These are phyloP conservation scores for Saussurea involucrata DNA, from an alignment of 129 eudicot genomes.

Conservation along the genomic window DNA sequence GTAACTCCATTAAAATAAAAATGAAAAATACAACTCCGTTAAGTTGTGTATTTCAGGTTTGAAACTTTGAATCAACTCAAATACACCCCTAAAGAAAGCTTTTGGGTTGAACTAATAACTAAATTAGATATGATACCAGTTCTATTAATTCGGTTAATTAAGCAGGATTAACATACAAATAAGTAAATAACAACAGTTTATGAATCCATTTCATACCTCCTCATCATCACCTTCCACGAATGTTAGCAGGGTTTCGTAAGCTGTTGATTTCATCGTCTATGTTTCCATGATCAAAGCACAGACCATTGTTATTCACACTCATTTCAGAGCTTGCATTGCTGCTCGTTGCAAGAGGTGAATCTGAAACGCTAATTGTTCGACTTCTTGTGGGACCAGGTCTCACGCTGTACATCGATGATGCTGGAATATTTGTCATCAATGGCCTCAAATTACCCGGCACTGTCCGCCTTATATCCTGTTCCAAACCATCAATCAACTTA, in stretches of 20 bases:
- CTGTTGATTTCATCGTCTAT: constrained; percentile 67
- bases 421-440: constrained; percentile 91
- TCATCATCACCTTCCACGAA: constrained; percentile 67
- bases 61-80: not conserved
- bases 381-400: constrained; percentile 78
- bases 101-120: constrained; percentile 25
- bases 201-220: not conserved
- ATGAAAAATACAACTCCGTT: too few species aligned
- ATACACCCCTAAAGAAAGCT: not conserved
- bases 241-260: constrained; percentile 35
- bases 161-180: constrained; percentile 19
- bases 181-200: constrained; percentile 15
- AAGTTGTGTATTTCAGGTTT: too few species aligned
- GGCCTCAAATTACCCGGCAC: constrained; percentile 91
- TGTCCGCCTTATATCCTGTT: constrained; percentile 84
- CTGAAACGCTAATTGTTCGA: constrained; percentile 69
- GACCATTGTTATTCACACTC: constrained; percentile 67
- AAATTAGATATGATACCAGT: constrained; percentile 22
- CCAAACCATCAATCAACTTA: not conserved
- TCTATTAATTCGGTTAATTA: constrained; percentile 19
- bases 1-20: too few species aligned
- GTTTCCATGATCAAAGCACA: constrained; percentile 49
- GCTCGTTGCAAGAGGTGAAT: constrained; percentile 93
- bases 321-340: constrained; percentile 93
- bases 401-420: constrained; percentile 97